Conservation (phyloP, 169 alveolate species). For the Cyclospora cayetanensis region DNA sequence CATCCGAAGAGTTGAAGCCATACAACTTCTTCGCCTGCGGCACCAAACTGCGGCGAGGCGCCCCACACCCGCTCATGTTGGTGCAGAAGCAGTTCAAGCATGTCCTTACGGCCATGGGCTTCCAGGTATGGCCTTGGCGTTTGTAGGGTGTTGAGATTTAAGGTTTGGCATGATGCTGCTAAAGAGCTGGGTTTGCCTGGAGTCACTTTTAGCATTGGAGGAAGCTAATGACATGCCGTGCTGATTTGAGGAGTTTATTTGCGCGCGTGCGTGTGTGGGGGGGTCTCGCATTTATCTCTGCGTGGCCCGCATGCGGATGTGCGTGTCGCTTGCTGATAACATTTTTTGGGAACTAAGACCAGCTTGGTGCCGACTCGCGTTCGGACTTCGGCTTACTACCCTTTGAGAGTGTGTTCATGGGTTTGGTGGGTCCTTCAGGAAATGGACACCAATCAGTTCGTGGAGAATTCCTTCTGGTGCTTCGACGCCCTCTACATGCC, state of each 20-base stretch:
- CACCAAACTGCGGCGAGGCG: constrained; percentile 84
- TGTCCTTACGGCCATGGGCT: constrained; percentile 91
- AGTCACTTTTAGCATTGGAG: background rate
- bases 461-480: constrained; percentile 99
- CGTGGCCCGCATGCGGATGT: background rate
- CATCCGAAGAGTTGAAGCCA: constrained; percentile 65
- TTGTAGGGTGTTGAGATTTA: background rate
- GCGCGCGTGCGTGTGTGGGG: background rate
- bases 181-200: background rate
- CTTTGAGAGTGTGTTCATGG: background rate
- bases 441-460: constrained; percentile 98
- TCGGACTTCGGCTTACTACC: too few relatives aligned
- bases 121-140: constrained; percentile 58
- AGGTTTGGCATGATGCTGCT: background rate
- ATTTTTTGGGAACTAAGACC: background rate
- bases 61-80: constrained; percentile 91
- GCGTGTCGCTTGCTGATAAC: background rate
- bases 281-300: background rate
- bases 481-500: constrained; percentile 99
- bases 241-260: background rate
- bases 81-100: constrained; percentile 89
- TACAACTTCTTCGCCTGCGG: constrained; percentile 89
- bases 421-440: constrained; percentile 91
- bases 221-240: background rate
- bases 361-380: background rate